These are phyloP conservation scores for Xylaria cubensis DNA, from an alignment of 495 filamentous ascomycete species.

Conservation along the genomic window DNA sequence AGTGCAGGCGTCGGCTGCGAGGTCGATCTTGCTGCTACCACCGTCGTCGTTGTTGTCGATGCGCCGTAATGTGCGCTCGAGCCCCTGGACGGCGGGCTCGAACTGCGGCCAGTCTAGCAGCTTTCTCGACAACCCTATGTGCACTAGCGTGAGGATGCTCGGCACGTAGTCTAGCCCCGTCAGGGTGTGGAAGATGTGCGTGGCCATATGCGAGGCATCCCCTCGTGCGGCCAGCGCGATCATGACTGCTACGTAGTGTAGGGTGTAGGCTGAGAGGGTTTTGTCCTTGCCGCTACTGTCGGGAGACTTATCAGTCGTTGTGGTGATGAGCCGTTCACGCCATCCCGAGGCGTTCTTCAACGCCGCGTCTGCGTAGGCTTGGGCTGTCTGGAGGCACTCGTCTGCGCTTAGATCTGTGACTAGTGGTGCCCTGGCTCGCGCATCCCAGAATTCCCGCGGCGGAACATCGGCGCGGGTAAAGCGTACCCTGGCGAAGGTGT, in stretches of 20 bases:
- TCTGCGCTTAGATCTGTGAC: slow-evolving; percentile 34
- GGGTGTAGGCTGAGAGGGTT: slow-evolving; percentile 20
- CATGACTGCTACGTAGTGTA: slow-evolving; percentile 29
- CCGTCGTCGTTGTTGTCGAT: neutral
- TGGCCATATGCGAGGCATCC: neutral
- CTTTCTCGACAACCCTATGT: slow-evolving; percentile 7
- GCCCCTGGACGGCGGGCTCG: slow-evolving; percentile 8
- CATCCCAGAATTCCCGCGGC: slow-evolving; percentile 34
- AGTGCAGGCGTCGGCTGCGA: slow-evolving; percentile 34
- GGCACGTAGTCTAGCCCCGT: slow-evolving; percentile 28
- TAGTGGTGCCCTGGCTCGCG: neutral
- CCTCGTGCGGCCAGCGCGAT: neutral
- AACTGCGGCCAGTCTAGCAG: slow-evolving; percentile 28
- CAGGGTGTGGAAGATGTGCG: slow-evolving; percentile 33
- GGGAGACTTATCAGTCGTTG: slow-evolving; percentile 18
- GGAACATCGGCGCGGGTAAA: slow-evolving; percentile 41
- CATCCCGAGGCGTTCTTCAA: slow-evolving; percentile 18
- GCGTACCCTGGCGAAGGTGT: slow-evolving; percentile 9
- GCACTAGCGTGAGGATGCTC: slow-evolving; percentile 25
- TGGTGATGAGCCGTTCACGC: slow-evolving; percentile 2
- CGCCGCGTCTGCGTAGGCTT: slow-evolving; percentile 36
- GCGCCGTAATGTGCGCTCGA: slow-evolving; percentile 17
- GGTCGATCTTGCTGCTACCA: slow-evolving; percentile 4
- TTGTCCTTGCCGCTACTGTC: neutral
- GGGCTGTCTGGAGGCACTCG: slow-evolving; percentile 32